These are phyloP conservation scores for Podospora conica DNA, from an alignment of 495 filamentous ascomycete species.

Conservation along the genomic window DNA sequence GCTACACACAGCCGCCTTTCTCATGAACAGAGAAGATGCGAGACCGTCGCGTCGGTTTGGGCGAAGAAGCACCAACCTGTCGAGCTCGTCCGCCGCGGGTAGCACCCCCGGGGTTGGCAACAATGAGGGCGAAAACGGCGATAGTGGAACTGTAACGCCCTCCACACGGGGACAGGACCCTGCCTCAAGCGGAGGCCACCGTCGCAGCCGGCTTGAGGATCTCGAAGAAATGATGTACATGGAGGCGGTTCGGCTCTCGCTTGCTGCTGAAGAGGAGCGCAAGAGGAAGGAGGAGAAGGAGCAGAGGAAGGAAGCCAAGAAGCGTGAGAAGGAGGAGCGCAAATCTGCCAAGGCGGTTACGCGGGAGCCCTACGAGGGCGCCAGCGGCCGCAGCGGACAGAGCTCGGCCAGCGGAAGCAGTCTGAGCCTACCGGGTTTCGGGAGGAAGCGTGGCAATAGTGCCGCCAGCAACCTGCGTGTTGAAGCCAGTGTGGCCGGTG, in stretches of 20 bases:
- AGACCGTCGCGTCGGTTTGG: conserved; percentile 44
- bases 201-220: conserved; percentile 71
- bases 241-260: conserved; percentile 83
- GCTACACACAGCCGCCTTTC: conserved; percentile 87
- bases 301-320: conserved; percentile 71
- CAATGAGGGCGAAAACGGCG: conserved; percentile 26
- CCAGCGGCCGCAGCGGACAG: conserved; percentile 27
- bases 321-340: conserved; percentile 74
- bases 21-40: conserved; percentile 62
- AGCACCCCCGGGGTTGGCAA: conserved; percentile 25
- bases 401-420: conserved; percentile 49
- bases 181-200: conserved; percentile 22
- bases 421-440: conserved; percentile 42
- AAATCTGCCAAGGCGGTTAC: conserved; percentile 66
- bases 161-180: conserved; percentile 23
- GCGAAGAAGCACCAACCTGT: conserved; percentile 41
- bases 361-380: conserved; percentile 42
- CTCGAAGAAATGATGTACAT: conserved; percentile 98
- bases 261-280: conserved; percentile 87
- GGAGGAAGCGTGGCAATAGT: conserved; percentile 51
- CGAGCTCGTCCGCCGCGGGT: conserved; percentile 24
- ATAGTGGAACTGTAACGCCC: conserved; percentile 24
- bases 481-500: conserved; percentile 35
- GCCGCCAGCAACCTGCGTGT: conserved; percentile 43
- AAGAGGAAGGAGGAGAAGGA: conserved; percentile 77